These are phyloP conservation scores for Boletus reticuloceps DNA, from an alignment of 768 basidiomycete genomes.

Conservation along the genomic window DNA sequence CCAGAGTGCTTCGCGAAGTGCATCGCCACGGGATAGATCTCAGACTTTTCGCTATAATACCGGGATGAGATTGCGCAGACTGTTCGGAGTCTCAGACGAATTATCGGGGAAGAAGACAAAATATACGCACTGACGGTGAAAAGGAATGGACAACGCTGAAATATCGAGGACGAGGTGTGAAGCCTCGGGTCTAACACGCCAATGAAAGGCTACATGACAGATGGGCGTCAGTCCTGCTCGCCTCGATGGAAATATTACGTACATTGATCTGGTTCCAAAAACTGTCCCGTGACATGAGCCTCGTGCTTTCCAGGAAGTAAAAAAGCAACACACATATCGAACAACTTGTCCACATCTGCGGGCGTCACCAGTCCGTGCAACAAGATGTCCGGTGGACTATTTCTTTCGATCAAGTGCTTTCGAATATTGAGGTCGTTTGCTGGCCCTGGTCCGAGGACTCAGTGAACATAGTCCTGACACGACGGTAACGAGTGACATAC, in stretches of 20 bases:
- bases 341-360: slow-evolving; percentile 79
- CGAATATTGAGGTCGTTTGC: slow-evolving; percentile 69
- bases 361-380: slow-evolving; percentile 77
- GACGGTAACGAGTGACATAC: slow-evolving; percentile 32
- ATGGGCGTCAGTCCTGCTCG: background rate
- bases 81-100: slow-evolving; percentile 21
- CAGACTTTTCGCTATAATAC: slow-evolving; percentile 74
- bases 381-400: slow-evolving; percentile 78
- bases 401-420: slow-evolving; percentile 70
- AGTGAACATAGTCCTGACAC: background rate
- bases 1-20: slow-evolving; percentile 84
- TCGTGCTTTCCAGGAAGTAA: background rate
- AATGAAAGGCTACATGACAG: slow-evolving; percentile 48
- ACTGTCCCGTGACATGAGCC: slow-evolving; percentile 35
- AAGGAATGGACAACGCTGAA: slow-evolving; percentile 83
- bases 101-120: background rate
- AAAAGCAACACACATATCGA: slow-evolving; percentile 62
- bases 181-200: slow-evolving; percentile 78
- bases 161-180: slow-evolving; percentile 77
- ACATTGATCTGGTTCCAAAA: slow-evolving; percentile 74
- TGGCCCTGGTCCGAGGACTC: slow-evolving; percentile 44
- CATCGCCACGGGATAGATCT: slow-evolving; percentile 86
- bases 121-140: slow-evolving; percentile 75
- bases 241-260: slow-evolving; percentile 18
- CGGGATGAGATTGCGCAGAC: slow-evolving; percentile 87